Evolutionary conservation across 73 alveolate species (phyloP).

Genomic region (Paramecium biaurelia): DNA sequence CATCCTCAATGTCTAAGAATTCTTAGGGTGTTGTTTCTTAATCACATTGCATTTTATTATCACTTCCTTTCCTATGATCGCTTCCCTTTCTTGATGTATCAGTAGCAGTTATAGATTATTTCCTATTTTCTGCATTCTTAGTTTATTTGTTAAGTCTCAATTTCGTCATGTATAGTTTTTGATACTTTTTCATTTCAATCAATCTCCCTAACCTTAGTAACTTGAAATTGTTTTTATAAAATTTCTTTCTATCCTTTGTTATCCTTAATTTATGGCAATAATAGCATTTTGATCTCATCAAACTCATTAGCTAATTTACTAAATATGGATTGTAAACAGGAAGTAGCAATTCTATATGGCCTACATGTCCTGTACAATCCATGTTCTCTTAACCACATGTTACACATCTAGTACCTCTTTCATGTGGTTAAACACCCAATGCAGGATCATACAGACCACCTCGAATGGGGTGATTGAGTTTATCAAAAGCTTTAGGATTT

Average conservation of each 20-base stretch:
- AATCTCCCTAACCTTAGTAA: constrained; percentile 34
- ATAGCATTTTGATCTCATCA: constrained; percentile 68
- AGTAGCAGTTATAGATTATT: constrained; percentile 4
- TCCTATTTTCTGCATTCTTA: not conserved
- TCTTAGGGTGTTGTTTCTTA: not conserved
- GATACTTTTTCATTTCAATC: constrained; percentile 17
- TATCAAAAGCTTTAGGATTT: constrained; percentile 80
- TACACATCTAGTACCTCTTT: constrained; percentile 68
- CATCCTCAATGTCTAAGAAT: not conserved
- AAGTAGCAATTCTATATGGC: constrained; percentile 78
- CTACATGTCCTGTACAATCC: constrained; percentile 85
- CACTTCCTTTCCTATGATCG: constrained; percentile 22
- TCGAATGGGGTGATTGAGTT: constrained; percentile 50
- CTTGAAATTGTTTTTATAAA: not conserved
- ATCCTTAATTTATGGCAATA: constrained; percentile 26
- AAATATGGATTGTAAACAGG: constrained; percentile 85
- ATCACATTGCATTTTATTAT: not conserved
- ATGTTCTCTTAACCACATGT: constrained; percentile 81
- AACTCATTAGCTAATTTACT: constrained; percentile 69
- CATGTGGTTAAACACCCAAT: constrained; percentile 80
- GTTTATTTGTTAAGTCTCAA: not conserved
- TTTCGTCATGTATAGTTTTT: not conserved
- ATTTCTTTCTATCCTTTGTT: constrained; percentile 26
- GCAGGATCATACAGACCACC: constrained; percentile 85
- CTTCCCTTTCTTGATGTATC: constrained; percentile 33